Evolutionary conservation across 2,329 filamentous ascomycete species (phyloP), one percentile per base, ranked within the genome.

Genomic region (Hypomyces perniciosus): DNA sequence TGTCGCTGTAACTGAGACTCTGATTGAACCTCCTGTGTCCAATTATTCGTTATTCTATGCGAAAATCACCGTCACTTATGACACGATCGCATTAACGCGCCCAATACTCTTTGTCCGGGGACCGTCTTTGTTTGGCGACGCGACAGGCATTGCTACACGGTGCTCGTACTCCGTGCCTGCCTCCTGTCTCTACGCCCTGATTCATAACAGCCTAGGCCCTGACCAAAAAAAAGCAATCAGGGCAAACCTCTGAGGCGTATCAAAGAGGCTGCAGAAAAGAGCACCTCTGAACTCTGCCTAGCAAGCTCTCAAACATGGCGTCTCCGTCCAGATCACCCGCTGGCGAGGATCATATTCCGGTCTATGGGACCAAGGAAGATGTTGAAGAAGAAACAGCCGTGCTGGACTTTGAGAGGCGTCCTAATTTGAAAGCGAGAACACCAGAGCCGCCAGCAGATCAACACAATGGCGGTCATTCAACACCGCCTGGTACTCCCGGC

Each of bases 401-500:
- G 52, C 53, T 58, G n/a, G 58, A 62, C 27, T 48, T 54, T 33
- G 55, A 58, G 42, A 59, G 51, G 33, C 52, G 52, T 13, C 48
- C 53, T 33, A 54, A 58, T 48, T 47, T 60, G 13, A 56, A 60
- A 27, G 57, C 58, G 34, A 65, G 59, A 53, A 73, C 68, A 29
- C 72, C 72, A 12, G 72, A 74, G 56, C 69, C 68, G 45, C 65
- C 68, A 50, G 53, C 59, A 31, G 62, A 64, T 31, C 56, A 65
- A 50, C 65, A 68, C 48, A 58, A 60, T 39, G 59, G 61, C 48
- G 65, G 31, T 10, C n/a, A 63, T 46, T 56, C 57, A 46, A 59
- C 62, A 43, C 69, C 74, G 8, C 74, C 76, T n/a, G 72, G 71
- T 59, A 78, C 79, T 2, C 75, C 78, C 0, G 75, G 75, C 13